Conservation (phyloP, 495 filamentous ascomycete genomes). For the Trichoderma reesei region DNA sequence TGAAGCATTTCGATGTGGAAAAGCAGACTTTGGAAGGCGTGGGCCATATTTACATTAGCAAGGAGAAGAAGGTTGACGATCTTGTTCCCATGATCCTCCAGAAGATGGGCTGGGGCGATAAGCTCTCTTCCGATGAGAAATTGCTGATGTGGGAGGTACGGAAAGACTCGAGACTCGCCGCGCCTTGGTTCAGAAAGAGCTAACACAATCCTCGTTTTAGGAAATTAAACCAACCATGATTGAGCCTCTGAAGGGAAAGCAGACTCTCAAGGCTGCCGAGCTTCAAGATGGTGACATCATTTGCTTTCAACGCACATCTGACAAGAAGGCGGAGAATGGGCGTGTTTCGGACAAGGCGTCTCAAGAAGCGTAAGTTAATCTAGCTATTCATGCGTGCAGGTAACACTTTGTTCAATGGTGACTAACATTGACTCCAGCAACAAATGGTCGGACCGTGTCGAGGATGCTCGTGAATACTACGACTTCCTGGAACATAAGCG, state of each 20-base stretch:
- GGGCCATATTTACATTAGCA: conserved; percentile 75
- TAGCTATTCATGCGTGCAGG: neutral
- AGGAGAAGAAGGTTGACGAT: conserved; percentile 77
- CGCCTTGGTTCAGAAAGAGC: neutral
- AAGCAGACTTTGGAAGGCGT: conserved; percentile 64
- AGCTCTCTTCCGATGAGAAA: conserved; percentile 38
- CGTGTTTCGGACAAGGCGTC: conserved; percentile 14
- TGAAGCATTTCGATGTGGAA: conserved; percentile 82
- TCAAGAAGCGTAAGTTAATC: conserved; percentile 21
- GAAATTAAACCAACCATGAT: conserved; percentile 99
- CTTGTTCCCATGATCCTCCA: conserved; percentile 70
- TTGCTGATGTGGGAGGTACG: conserved; percentile 66
- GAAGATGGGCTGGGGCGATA: conserved; percentile 78
- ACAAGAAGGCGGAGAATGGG: conserved; percentile 30
- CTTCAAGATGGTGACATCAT: conserved; percentile 97
- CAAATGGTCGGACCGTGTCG: conserved; percentile 29
- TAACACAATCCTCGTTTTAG: conserved; percentile 26
- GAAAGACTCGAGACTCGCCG: neutral
- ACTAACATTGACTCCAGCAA: conserved; percentile 20
- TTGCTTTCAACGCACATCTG: conserved; percentile 68
- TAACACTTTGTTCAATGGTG: neutral
- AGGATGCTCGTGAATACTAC: conserved; percentile 77
- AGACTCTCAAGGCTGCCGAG: conserved; percentile 78
- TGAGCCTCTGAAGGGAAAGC: conserved; percentile 83
- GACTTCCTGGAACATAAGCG: conserved; percentile 83